These are phyloP conservation scores for Micractinium conductrix DNA, from an alignment of 139 green algal species.

Conservation along the genomic window DNA sequence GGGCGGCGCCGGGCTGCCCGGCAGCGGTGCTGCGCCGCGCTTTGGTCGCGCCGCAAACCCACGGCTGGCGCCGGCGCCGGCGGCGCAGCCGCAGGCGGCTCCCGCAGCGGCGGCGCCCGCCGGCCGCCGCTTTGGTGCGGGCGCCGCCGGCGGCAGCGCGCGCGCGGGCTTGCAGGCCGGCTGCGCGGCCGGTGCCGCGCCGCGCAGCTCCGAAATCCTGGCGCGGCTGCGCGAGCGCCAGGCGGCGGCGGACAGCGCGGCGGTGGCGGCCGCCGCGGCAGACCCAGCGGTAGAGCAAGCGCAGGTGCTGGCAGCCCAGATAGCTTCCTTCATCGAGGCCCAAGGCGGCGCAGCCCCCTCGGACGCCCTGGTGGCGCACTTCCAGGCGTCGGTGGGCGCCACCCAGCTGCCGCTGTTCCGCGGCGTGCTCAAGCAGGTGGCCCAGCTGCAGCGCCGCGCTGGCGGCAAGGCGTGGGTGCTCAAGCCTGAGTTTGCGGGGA, in stretches of 20 bases:
- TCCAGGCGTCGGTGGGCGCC: conserved; percentile 48
- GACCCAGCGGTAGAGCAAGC: conserved; percentile 37
- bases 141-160: not conserved
- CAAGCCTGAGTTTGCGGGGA: conserved; percentile 51
- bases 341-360: conserved; percentile 54
- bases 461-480: conserved; percentile 71
- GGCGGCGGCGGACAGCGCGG: conserved; percentile 24
- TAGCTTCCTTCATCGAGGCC: conserved; percentile 64
- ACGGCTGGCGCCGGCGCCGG: not conserved
- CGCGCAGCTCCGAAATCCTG: conserved; percentile 55
- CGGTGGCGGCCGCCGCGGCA: conserved; percentile 1
- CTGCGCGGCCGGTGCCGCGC: conserved; percentile 29
- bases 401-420: conserved; percentile 72
- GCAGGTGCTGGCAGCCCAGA: conserved; percentile 48
- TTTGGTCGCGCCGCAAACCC: conserved; percentile 55
- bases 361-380: conserved; percentile 66
- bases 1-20: conserved; percentile 50
- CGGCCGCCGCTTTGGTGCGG: conserved; percentile 24
- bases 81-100: not conserved
- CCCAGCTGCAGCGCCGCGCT: conserved; percentile 47
- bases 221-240: conserved; percentile 56
- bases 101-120: not conserved
- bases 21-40: not conserved
- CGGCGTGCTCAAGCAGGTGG: conserved; percentile 77
- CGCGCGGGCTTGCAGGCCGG: not conserved